Conservation (phyloP, 495 filamentous ascomycete species). For the Hypoxylon crocopeplum region DNA sequence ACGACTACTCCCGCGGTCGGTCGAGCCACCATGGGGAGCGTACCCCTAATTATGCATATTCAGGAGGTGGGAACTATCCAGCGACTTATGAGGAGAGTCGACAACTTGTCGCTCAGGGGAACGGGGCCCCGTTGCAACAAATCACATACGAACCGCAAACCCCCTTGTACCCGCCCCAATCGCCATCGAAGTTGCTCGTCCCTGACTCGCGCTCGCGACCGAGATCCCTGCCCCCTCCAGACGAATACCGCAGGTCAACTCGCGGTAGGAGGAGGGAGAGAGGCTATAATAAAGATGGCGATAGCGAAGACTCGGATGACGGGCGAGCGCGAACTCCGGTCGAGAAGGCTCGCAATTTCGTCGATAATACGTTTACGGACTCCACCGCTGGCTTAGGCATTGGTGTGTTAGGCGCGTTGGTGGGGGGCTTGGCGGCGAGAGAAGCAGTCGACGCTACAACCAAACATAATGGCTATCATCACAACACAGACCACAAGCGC, state of each 20-base stretch:
- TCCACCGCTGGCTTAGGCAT: slow-evolving; percentile 51
- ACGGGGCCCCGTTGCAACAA: slow-evolving; percentile 10
- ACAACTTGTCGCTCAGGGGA: slow-evolving; percentile 16
- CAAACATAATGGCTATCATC: slow-evolving; percentile 10
- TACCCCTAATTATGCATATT: slow-evolving; percentile 27
- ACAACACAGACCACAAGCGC: slow-evolving; percentile 28
- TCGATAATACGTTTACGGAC: slow-evolving; percentile 44
- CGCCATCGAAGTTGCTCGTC: slow-evolving; percentile 18
- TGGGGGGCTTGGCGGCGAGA: slow-evolving; percentile 51
- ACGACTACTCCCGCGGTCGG: slow-evolving; percentile 27
- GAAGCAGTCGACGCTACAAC: slow-evolving; percentile 45
- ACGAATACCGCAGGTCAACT: slow-evolving; percentile 23
- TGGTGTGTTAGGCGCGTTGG: slow-evolving; percentile 52
- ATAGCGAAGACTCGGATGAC: slow-evolving; percentile 28
- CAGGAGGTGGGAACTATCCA: slow-evolving; percentile 11
- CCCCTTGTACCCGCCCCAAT: slow-evolving; percentile 10
- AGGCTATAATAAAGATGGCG: slow-evolving; percentile 14
- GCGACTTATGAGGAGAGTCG: slow-evolving; percentile 27
- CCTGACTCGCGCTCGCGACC: slow-evolving; percentile 28
- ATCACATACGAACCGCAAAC: slow-evolving; percentile 39
- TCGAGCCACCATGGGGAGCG: slow-evolving; percentile 19
- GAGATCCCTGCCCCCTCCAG: slow-evolving; percentile 31
- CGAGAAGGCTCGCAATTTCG: slow-evolving; percentile 39
- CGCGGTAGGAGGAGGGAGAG: slow-evolving; percentile 26
- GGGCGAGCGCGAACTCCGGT: slow-evolving; percentile 28